Evolutionary conservation across 257 asterid genomes (phyloP).

Genomic region (Solanum pimpinellifolium): DNA sequence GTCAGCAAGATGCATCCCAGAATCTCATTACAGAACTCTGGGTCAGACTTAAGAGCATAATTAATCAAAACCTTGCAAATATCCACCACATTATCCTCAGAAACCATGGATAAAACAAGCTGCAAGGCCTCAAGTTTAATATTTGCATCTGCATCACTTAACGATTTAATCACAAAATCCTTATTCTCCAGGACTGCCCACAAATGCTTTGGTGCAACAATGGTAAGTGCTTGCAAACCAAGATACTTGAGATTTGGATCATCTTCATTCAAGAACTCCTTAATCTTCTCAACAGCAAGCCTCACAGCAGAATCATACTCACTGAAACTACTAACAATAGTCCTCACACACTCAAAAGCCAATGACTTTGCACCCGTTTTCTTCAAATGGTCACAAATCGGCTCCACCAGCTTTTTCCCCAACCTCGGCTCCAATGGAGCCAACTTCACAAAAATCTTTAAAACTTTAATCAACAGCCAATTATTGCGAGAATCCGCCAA

Average conservation of each 20-base stretch:
- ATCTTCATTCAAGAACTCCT: slow-evolving; percentile 71
- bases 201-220: slow-evolving; percentile 41
- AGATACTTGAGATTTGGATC: slow-evolving; percentile 87
- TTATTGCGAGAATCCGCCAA: slow-evolving; percentile 76
- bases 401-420: slow-evolving; percentile 65
- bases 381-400: slow-evolving; percentile 77
- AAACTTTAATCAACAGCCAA: slow-evolving; percentile 84
- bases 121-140: slow-evolving; percentile 75
- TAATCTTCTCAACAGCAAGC: slow-evolving; percentile 66
- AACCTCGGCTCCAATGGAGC: slow-evolving; percentile 83
- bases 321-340: slow-evolving; percentile 61
- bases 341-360: slow-evolving; percentile 79
- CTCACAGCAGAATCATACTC: slow-evolving; percentile 63
- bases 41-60: slow-evolving; percentile 80
- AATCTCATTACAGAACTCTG: slow-evolving; percentile 84
- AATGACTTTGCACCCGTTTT: slow-evolving; percentile 71
- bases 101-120: slow-evolving; percentile 82
- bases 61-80: slow-evolving; percentile 72
- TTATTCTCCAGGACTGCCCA: slow-evolving; percentile 86
- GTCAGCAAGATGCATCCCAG: slow-evolving; percentile 53
- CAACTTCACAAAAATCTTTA: slow-evolving; percentile 74
- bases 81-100: slow-evolving; percentile 76
- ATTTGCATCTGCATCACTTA: slow-evolving; percentile 71
- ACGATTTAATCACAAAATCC: slow-evolving; percentile 81
- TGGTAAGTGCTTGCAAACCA: slow-evolving; percentile 69